Conservation (phyloP, 345 rosid genomes). For the Limnanthes douglasii region DNA sequence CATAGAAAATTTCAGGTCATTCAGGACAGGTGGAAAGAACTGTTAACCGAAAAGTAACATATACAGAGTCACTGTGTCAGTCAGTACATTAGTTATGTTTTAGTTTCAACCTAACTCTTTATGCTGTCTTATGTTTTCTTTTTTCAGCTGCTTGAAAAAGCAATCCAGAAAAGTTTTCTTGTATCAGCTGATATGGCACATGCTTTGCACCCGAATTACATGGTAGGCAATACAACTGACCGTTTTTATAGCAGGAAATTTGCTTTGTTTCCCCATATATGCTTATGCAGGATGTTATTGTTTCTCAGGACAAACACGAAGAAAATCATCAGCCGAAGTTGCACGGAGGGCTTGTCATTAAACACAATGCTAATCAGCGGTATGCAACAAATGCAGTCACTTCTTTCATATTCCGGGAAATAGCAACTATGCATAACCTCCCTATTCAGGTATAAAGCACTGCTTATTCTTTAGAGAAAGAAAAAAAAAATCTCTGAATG, state of each 20-base stretch:
- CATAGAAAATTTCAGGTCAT: no score
- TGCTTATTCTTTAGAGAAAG: no score
- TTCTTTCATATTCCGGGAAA: slow-evolving; percentile 67
- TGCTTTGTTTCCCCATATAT: slow-evolving; percentile 5
- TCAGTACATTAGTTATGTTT: background rate
- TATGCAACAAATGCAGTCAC: slow-evolving; percentile 95
- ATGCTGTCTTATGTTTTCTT: no score
- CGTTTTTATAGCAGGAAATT: background rate
- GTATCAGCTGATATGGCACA: slow-evolving; percentile 99
- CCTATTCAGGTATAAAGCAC: slow-evolving; percentile 84
- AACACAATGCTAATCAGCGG: slow-evolving; percentile 93
- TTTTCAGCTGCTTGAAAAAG: slow-evolving; percentile 65
- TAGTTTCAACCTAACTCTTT: no score
- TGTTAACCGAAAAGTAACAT: no score
- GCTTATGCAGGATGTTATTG: slow-evolving; percentile 4
- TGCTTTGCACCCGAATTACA: slow-evolving; percentile 90
- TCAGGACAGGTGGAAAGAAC: no score
- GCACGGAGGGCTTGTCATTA: slow-evolving; percentile 98
- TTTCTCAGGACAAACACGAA: slow-evolving; percentile 81
- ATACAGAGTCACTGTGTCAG: background rate
- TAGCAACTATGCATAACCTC: slow-evolving; percentile 54
- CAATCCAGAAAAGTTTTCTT: slow-evolving; percentile 73
- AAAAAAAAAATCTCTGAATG: no score
- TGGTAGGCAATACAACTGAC: slow-evolving; percentile 23
- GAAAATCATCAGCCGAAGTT: slow-evolving; percentile 92